phyloP scores from a whole-genome alignment of 2,329 filamentous ascomycete species.

The Aciculosporium take region DNA sequence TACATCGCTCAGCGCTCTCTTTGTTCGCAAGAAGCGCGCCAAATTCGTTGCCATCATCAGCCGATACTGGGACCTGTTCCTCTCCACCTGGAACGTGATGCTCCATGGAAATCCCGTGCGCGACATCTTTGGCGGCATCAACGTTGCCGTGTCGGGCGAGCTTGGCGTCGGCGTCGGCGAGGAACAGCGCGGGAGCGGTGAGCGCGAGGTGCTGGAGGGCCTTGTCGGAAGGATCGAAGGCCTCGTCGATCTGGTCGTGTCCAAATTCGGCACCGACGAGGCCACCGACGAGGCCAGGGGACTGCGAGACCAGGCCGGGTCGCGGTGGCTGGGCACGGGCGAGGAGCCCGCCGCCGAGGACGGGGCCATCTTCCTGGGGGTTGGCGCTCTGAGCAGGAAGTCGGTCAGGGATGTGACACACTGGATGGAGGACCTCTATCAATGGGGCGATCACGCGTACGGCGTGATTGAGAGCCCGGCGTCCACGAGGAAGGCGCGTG shows the following conservation, averaged over 20 bases:
- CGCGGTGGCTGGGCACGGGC: slow-evolving; percentile 60
- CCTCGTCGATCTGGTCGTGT: slow-evolving; percentile 75
- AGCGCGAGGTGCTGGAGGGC: slow-evolving; percentile 87
- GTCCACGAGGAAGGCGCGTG: slow-evolving; percentile 41
- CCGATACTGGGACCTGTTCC: slow-evolving; percentile 63
- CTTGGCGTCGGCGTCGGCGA: slow-evolving; percentile 89
- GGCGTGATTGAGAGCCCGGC: slow-evolving; percentile 68
- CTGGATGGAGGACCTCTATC: slow-evolving; percentile 84
- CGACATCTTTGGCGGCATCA: slow-evolving; percentile 68
- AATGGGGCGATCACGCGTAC: slow-evolving; percentile 71
- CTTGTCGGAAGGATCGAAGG: slow-evolving; percentile 67
- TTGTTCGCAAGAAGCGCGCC: slow-evolving; percentile 44
- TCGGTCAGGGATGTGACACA: slow-evolving; percentile 61
- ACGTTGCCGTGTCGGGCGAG: slow-evolving; percentile 79
- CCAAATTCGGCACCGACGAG: slow-evolving; percentile 55
- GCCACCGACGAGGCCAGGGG: slow-evolving; percentile 13
- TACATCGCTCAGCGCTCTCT: slow-evolving; percentile 56
- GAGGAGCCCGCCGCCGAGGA: slow-evolving; percentile 56
- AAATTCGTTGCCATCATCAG: slow-evolving; percentile 61
- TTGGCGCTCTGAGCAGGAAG: slow-evolving; percentile 54
- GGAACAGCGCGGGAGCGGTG: slow-evolving; percentile 85
- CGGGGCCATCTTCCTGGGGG: slow-evolving; percentile 74
- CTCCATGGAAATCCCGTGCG: slow-evolving; percentile 78
- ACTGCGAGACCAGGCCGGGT: slow-evolving; percentile 9
- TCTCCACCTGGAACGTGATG: slow-evolving; percentile 73